phyloP scores from a whole-genome alignment of 148 eudicot species.

The Nepenthes mirabilis region DNA sequence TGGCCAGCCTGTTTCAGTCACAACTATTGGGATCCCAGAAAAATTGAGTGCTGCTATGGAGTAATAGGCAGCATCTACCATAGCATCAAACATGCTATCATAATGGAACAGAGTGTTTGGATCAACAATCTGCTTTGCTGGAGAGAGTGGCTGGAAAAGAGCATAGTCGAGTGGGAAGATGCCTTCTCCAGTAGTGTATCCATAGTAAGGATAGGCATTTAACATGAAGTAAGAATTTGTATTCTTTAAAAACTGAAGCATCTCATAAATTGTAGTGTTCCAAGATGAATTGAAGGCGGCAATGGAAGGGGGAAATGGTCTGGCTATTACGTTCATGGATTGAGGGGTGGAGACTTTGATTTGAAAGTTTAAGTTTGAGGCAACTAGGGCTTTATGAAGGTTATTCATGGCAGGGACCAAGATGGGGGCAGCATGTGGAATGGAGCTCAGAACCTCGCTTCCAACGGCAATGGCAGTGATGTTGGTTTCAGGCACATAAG shows the following conservation, averaged over 20 bases:
- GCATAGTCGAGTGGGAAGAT: constrained; percentile 87
- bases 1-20: constrained; percentile 97
- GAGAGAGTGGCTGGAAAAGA: constrained; percentile 56
- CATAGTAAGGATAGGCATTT: constrained; percentile 82
- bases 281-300: constrained; percentile 72
- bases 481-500: constrained; percentile 73
- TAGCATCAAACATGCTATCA: constrained; percentile 87
- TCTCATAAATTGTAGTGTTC: constrained; percentile 58
- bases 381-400: constrained; percentile 72
- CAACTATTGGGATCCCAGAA: constrained; percentile 66
- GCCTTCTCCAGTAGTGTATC: constrained; percentile 51
- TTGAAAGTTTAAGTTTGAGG: constrained; percentile 58
- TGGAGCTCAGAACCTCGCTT: constrained; percentile 56
- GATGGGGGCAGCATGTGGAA: constrained; percentile 67
- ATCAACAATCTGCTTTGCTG: constrained; percentile 85
- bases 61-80: constrained; percentile 89
- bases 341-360: constrained; percentile 82
- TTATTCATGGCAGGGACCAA: constrained; percentile 72
- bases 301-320: constrained; percentile 83
- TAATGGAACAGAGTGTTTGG: constrained; percentile 82
- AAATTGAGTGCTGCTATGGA: constrained; percentile 56
- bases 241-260: constrained; percentile 72
- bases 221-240: constrained; percentile 82
- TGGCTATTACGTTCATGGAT: constrained; percentile 71
- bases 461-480: constrained; percentile 79